Evolutionary conservation across 805 yeast species (phyloP), one percentile per base, ranked within the genome.

Genomic region (Metschnikowia koreensis): DNA sequence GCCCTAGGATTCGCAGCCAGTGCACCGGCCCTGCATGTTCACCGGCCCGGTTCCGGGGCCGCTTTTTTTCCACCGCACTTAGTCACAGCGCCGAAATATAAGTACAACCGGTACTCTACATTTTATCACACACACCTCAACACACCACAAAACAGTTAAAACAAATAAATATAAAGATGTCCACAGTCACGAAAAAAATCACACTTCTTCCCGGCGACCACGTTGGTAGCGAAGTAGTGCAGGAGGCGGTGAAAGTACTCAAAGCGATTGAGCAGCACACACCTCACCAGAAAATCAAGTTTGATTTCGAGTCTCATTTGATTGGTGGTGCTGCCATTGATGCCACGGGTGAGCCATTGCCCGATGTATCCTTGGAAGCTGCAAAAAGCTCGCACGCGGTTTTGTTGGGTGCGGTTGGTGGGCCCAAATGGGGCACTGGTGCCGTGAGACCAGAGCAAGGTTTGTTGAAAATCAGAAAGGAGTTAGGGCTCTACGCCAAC

Each of bases 351-450:
- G 85, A 69, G 47, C 97, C 99, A 53, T 77, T 94, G 58, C 87
- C 97, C 13, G 96, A 87, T 54, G 93, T 79, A 52, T 81, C 97
- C 3, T 77, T 94, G 44, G 87, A 75, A 43, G 91, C 96, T 9
- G 81, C 97, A 37, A 91, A 89, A 71, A 74, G 75, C 42, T 86
- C 98, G 1, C 96, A 93, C 67, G 99, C 98, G 27, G 96, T 94
- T n/a, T 76, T 94, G 59, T 79, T 94, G 51, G 99, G 99, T 60
- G 97, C 99, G 8, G 99, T 94, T 34, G 99, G 99, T 57, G 99
- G 99, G 34, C 99, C 99, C 55, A 94, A 94, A 74, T 94, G 99
- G 99, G 98, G 98, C 37, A 89, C 97, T 28, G 97, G 97, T 46
- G 66, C 80, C 11, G 98, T 93, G 44, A 85, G 99, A 75, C 99